Conservation (phyloP, 352 stramenopile species). For the Phytophthora ohioensis region DNA sequence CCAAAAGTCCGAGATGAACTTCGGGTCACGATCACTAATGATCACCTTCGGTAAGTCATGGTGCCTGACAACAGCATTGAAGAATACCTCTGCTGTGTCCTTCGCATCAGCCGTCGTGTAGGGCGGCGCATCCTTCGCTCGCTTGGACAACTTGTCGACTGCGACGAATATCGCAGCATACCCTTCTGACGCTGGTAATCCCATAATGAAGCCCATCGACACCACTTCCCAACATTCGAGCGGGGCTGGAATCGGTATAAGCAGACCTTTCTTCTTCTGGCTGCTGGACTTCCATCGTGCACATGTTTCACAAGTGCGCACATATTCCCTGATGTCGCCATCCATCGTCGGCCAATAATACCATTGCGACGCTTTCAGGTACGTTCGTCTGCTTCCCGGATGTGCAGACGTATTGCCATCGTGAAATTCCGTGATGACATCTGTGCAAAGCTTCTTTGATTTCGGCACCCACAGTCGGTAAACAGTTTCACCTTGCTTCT, state of each 20-base stretch:
- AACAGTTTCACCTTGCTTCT: too few relatives aligned
- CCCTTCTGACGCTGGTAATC: conserved; percentile 29
- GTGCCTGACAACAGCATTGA: conserved; percentile 25
- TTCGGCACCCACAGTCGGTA: too few relatives aligned
- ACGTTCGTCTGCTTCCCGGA: conserved; percentile 11
- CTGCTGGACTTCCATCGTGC: conserved; percentile 12
- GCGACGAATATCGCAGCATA: conserved; percentile 31
- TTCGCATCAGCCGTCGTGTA: conserved; percentile 28
- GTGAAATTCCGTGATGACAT: too few relatives aligned
- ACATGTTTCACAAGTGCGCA: conserved; percentile 12
- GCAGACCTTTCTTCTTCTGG: conserved; percentile 10
- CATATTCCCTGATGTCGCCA: conserved; percentile 26
- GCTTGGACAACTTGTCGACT: conserved; percentile 39
- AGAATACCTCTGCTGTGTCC: conserved; percentile 18
- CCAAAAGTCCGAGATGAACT: conserved; percentile 32
- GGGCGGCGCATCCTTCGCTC: conserved; percentile 25
- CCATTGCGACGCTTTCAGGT: conserved; percentile 13
- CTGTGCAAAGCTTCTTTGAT: too few relatives aligned
- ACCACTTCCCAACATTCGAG: conserved; percentile 34
- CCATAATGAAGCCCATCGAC: conserved; percentile 43
- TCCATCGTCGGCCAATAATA: too few relatives aligned
- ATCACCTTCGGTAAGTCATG: conserved; percentile 22
- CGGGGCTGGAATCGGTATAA: conserved; percentile 18
- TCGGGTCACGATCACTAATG: conserved; percentile 31
- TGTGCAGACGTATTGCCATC: neutral